Percentiles rank a stretch among this genome's conserved stretches.
Conservation (phyloP, 2,329 filamentous ascomycete species). For the Nemania sp. region DNA sequence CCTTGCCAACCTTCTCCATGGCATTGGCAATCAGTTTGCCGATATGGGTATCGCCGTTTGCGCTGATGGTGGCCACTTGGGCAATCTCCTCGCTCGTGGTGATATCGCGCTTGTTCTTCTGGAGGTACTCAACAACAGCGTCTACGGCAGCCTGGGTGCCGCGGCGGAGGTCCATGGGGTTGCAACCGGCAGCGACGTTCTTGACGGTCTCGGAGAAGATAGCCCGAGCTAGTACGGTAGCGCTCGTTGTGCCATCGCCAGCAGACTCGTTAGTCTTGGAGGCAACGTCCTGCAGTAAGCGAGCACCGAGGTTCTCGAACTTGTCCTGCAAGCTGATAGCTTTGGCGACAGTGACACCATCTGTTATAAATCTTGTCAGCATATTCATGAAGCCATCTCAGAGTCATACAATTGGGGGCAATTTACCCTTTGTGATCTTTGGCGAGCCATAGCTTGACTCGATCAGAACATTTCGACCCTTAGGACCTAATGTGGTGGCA, state of each 20-base stretch:
- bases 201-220: constrained; percentile 99
- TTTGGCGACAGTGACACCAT: constrained; percentile 87
- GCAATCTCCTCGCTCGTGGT: constrained; percentile 97
- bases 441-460: constrained; percentile 98
- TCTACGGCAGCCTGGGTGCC: constrained; percentile 97
- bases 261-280: constrained; percentile 99
- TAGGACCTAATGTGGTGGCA: constrained; percentile 92
- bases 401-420: too few relatives aligned
- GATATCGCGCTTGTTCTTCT: constrained; percentile 96
- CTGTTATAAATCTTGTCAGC: constrained; percentile 47
- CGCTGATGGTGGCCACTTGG: constrained; percentile 96
- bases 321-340: constrained; percentile 95
- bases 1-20: constrained; percentile 99
- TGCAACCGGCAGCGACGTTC: constrained; percentile 99
- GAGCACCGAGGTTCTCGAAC: constrained; percentile 98
- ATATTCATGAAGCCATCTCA: neutral
- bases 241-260: constrained; percentile 97
- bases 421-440: constrained; percentile 99
- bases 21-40: constrained; percentile 95
- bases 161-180: constrained; percentile 97
- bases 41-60: constrained; percentile 95
- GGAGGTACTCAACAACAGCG: constrained; percentile 89
- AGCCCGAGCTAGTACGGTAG: constrained; percentile 92
- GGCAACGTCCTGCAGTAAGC: constrained; percentile 95
- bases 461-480: constrained; percentile 97